phyloP scores from a whole-genome alignment of 2,329 filamentous ascomycete genomes.

The Teratosphaeria viscida region DNA sequence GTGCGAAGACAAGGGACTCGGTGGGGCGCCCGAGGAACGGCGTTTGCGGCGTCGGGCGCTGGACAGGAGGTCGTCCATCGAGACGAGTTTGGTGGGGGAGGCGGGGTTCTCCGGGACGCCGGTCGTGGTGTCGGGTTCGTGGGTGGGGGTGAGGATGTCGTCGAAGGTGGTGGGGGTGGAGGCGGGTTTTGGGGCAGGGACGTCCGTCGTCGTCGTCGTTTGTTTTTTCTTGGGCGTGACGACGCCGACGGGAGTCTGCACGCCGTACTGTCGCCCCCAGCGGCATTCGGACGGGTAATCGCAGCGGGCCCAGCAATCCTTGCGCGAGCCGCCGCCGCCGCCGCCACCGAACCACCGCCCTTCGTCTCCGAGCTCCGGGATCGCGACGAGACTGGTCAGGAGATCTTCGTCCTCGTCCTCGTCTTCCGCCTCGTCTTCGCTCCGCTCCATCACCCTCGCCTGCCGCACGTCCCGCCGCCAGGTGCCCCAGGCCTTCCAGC shows the following conservation, averaged over 20 bases:
- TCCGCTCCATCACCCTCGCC: slow-evolving; percentile 13
- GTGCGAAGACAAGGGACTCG: slow-evolving; percentile 17
- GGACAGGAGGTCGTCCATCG: slow-evolving; percentile 18
- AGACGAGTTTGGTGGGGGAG: slow-evolving; percentile 14
- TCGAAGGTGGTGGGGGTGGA: slow-evolving; percentile 13
- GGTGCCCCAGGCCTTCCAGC: slow-evolving; percentile 38
- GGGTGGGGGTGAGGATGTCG: slow-evolving; percentile 14
- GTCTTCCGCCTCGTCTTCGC: slow-evolving; percentile 4
- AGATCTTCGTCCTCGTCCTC: slow-evolving; percentile 5
- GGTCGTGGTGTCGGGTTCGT: slow-evolving; percentile 1
- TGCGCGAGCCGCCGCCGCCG: slow-evolving; percentile 2
- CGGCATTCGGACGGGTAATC: slow-evolving; percentile 39
- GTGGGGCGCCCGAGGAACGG: slow-evolving; percentile 11
- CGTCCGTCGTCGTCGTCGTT: not conserved
- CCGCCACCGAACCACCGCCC: slow-evolving; percentile 11
- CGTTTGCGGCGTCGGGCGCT: slow-evolving; percentile 20
- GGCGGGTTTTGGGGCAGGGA: not conserved
- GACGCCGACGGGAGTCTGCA: slow-evolving; percentile 9
- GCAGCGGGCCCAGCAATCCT: slow-evolving; percentile 36
- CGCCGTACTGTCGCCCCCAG: slow-evolving; percentile 27
- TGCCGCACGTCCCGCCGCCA: slow-evolving; percentile 30
- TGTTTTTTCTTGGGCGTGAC: not conserved
- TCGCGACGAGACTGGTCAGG: not conserved
- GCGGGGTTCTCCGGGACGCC: slow-evolving; percentile 7
- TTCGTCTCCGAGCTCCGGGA: slow-evolving; percentile 4